These are phyloP conservation scores for Jimgerdemannia flammicorona DNA, from an alignment of 192 early-diverging fungal species.

Conservation along the genomic window DNA sequence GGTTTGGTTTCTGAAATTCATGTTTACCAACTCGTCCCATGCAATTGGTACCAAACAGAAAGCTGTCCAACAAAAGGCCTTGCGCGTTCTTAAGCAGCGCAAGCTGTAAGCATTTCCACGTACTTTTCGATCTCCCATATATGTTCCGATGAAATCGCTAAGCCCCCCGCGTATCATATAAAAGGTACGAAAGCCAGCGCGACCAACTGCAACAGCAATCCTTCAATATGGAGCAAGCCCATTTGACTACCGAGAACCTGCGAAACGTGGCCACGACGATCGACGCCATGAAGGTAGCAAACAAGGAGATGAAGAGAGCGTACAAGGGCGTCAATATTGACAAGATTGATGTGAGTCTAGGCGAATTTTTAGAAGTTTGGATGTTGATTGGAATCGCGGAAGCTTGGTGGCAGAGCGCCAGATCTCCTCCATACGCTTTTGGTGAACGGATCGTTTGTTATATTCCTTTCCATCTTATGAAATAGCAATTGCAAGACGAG, in stretches of 20 bases:
- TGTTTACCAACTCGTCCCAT: too few relatives aligned
- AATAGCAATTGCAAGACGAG: slow-evolving; percentile 90
- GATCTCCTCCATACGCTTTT: background rate
- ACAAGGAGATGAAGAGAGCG: slow-evolving; percentile 93
- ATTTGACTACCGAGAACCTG: slow-evolving; percentile 90
- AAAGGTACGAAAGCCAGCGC: slow-evolving; percentile 85
- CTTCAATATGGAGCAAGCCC: slow-evolving; percentile 99
- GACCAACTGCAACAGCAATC: slow-evolving; percentile 95
- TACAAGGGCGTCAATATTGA: slow-evolving; percentile 94
- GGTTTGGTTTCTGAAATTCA: too few relatives aligned
- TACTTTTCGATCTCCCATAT: too few relatives aligned
- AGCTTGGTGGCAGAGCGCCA: slow-evolving; percentile 1
- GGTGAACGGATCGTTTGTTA: background rate
- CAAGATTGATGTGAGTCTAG: slow-evolving; percentile 81
- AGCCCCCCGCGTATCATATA: background rate
- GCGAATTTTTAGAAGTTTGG: background rate
- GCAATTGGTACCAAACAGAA: slow-evolving; percentile 44
- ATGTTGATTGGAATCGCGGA: background rate
- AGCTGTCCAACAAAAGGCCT: slow-evolving; percentile 87
- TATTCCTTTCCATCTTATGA: background rate
- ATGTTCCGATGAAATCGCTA: too few relatives aligned
- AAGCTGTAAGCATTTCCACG: slow-evolving; percentile 59
- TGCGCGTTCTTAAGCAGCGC: slow-evolving; percentile 90
- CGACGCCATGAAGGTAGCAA: slow-evolving; percentile 95
- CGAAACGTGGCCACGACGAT: slow-evolving; percentile 95